Percentiles rank a stretch among this genome's conserved stretches.
These are phyloP conservation scores for Fraxinus anomala DNA, from an alignment of 257 asterid genomes.

Conservation along the genomic window DNA sequence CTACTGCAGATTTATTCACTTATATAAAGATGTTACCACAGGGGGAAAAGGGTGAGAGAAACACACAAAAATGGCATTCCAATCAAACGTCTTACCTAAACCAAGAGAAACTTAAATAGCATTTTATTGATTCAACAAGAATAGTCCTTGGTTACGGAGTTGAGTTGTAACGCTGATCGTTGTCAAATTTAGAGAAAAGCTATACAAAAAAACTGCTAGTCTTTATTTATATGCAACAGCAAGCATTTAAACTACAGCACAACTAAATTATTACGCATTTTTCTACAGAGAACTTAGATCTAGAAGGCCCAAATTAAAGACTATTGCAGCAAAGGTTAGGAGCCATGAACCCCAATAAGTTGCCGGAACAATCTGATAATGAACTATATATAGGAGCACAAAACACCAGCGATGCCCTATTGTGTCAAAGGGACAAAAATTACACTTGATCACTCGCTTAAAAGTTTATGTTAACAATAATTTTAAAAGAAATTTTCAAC, in stretches of 20 bases:
- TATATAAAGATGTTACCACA: background rate
- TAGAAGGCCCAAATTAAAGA: constrained; percentile 14
- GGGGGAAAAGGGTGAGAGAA: background rate
- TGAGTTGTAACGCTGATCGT: background rate
- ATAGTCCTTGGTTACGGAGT: background rate
- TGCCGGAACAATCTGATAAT: background rate
- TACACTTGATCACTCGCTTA: background rate
- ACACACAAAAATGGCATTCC: constrained; percentile 1
- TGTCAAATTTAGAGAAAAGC: constrained; percentile 21
- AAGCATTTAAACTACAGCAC: background rate
- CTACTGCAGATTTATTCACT: background rate
- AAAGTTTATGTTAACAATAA: background rate
- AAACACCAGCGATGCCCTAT: background rate
- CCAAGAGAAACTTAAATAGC: constrained; percentile 12
- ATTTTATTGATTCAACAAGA: constrained; percentile 13
- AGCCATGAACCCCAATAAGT: constrained; percentile 1
- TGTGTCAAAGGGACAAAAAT: background rate
- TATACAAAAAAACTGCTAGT: background rate
- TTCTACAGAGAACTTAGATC: background rate
- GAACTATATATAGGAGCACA: background rate
- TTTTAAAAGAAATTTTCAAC: background rate
- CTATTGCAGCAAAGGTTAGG: background rate
- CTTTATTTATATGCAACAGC: constrained; percentile 17
- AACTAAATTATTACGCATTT: constrained; percentile 12
- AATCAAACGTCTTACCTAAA: constrained; percentile 9